Percentiles rank a stretch among this genome's conserved stretches.
These are phyloP conservation scores for Hericium alpestre DNA, from an alignment of 768 basidiomycete genomes.

Conservation along the genomic window DNA sequence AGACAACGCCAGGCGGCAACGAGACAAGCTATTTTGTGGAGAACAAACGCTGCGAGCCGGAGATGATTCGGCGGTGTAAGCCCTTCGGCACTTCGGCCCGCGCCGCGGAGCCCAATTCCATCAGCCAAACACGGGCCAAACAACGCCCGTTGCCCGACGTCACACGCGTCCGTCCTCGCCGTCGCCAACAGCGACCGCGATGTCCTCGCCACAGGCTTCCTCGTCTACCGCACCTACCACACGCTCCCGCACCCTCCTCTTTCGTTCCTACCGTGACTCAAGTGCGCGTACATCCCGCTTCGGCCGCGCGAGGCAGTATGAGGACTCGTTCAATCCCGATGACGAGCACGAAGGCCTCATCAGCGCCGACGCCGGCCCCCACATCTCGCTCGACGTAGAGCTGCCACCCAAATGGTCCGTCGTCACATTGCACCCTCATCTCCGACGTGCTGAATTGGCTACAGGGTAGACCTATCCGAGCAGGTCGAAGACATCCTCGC, in stretches of 20 bases:
- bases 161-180: neutral
- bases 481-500: conserved; percentile 75
- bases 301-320: conserved; percentile 28
- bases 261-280: conserved; percentile 88
- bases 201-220: conserved; percentile 24
- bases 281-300: conserved; percentile 36
- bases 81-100: too few species aligned
- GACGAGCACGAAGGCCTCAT: conserved; percentile 67
- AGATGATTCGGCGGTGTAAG: too few species aligned
- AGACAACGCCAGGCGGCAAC: too few species aligned
- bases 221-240: conserved; percentile 35
- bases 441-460: conserved; percentile 9
- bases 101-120: too few species aligned
- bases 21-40: too few species aligned
- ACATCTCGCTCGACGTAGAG: conserved; percentile 43
- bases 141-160: too few species aligned
- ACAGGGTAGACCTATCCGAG: conserved; percentile 85
- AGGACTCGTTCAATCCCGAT: conserved; percentile 37
- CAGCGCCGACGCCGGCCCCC: conserved; percentile 29
- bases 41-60: too few species aligned
- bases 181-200: conserved; percentile 7
- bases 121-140: too few species aligned
- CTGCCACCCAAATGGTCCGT: conserved; percentile 83
- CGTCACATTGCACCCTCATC: neutral
- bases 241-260: conserved; percentile 83